Evolutionary conservation across 352 stramenopile species (phyloP), one percentile per base, ranked within the genome.

Genomic region (Globisporangium cederbergense): DNA sequence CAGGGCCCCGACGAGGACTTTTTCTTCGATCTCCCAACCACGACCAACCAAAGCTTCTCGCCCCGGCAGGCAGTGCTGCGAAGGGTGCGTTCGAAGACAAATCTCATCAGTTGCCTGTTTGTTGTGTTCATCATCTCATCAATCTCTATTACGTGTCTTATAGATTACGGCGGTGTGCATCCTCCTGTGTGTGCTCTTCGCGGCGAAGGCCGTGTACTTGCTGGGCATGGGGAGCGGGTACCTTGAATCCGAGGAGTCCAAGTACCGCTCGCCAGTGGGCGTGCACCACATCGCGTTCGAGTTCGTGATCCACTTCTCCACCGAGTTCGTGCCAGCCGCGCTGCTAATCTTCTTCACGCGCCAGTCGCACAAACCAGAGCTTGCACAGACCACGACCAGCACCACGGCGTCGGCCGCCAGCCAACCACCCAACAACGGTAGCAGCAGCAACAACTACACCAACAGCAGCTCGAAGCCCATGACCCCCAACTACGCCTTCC

Each of bases 161-260:
- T 45, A 93, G 84, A 91, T 93, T 71, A 89, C 81, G 47, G 78
- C 74, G 40, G 82, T 93, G 18, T 93, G 85, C 40, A 78, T 88
- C 59, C 60, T 93, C 32, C 65, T 91, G 11, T 89, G 81, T 55
- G 74, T 91, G 10, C 62, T 93, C 18, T 93, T 93, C 52, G 66
- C 71, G 16, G 75, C 74, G 43, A 91, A 90, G 59, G 75, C 75
- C 6, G 64, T 90, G 54, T 93, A 91, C 57, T 69, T 91, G 54
- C 70, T 91, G 11, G 78, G 81, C n/a, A 88, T 91, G 70, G 81
- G 82, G 62, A 83, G 72, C 2, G 81, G 80, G 5, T 70, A 79
- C 42, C 73, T 91, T 62, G 70, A 77, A 38, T 90, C 84, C 10
- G 75, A 88, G 18, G 77, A 91, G 63, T 71, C 77, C n/a, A 68